Percentiles rank a stretch among this genome's conserved stretches.
Conservation (phyloP, 2,329 filamentous ascomycete genomes). For the Zalaria obscura region DNA sequence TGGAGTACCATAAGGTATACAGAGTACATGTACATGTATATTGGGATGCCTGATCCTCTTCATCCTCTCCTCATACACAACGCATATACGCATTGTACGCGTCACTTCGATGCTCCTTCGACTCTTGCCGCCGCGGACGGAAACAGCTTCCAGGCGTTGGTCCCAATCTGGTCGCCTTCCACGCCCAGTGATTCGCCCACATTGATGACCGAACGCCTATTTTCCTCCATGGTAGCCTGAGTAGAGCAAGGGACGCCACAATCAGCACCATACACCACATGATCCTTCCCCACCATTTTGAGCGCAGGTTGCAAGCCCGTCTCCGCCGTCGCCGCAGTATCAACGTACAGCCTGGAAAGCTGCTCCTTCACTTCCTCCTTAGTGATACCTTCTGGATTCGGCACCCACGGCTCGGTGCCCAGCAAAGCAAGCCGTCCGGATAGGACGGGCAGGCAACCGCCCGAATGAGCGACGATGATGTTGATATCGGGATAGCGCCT, state of each 20-base stretch:
- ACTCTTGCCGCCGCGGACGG: neutral
- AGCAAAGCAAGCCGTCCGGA: neutral
- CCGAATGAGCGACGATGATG: neutral
- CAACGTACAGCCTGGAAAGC: neutral
- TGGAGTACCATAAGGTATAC: no score
- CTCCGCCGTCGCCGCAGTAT: neutral
- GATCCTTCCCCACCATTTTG: neutral
- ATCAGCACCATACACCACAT: neutral
- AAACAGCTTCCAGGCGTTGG: neutral
- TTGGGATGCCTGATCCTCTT: no score
- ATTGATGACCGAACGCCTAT: neutral
- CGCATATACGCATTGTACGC: no score
- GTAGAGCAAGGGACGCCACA: slow-evolving; percentile 1
- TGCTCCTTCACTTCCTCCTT: neutral
- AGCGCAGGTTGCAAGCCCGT: neutral
- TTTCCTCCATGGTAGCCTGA: neutral
- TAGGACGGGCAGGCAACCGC: neutral
- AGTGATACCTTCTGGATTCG: neutral
- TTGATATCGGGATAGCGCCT: neutral
- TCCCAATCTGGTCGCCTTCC: neutral
- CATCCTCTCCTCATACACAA: no score
- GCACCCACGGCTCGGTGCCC: slow-evolving; percentile 1
- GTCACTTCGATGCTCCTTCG: neutral
- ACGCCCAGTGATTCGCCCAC: neutral
- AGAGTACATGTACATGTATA: no score